Evolutionary conservation across 768 basidiomycete species (phyloP).

Genomic region (Auriculariales sp.): DNA sequence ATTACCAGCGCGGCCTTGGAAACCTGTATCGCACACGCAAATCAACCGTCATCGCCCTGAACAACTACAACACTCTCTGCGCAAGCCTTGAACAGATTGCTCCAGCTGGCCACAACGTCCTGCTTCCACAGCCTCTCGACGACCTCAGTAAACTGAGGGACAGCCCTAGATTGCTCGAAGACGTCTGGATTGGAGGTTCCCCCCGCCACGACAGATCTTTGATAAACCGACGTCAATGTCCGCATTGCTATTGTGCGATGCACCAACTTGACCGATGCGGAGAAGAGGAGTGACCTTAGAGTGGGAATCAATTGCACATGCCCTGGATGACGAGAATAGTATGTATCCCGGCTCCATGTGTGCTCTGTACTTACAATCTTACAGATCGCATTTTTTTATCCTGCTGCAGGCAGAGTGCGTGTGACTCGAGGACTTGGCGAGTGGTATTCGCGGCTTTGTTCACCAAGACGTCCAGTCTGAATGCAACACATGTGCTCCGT

Average conservation of each 20-base stretch:
- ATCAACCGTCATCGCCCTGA: conserved; percentile 16
- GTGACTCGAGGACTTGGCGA: too few species aligned
- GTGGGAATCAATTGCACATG: too few species aligned
- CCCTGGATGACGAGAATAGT: too few species aligned
- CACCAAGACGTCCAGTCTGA: too few species aligned
- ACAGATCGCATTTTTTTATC: too few species aligned
- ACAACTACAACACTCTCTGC: conserved; percentile 17
- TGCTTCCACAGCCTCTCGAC: conserved; percentile 19
- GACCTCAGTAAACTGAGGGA: conserved; percentile 12
- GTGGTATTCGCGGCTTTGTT: too few species aligned
- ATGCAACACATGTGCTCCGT: too few species aligned
- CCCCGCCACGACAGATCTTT: conserved; percentile 10
- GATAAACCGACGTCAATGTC: conserved; percentile 19
- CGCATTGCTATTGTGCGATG: conserved; percentile 18
- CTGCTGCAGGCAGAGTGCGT: too few species aligned
- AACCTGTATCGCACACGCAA: conserved; percentile 19
- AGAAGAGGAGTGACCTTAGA: conserved; percentile 16
- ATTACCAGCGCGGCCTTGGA: conserved; percentile 17
- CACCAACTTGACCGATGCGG: conserved; percentile 15
- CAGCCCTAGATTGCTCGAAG: conserved; percentile 18
- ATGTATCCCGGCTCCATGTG: too few species aligned
- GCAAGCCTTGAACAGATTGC: conserved; percentile 12
- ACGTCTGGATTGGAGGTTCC: conserved; percentile 20
- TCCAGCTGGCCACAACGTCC: conserved; percentile 14
- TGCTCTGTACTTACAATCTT: too few species aligned